Evolutionary conservation across 2,329 filamentous ascomycete genomes (phyloP), one percentile per base, ranked within the genome.

Genomic region (Mycosphaerella sp.): DNA sequence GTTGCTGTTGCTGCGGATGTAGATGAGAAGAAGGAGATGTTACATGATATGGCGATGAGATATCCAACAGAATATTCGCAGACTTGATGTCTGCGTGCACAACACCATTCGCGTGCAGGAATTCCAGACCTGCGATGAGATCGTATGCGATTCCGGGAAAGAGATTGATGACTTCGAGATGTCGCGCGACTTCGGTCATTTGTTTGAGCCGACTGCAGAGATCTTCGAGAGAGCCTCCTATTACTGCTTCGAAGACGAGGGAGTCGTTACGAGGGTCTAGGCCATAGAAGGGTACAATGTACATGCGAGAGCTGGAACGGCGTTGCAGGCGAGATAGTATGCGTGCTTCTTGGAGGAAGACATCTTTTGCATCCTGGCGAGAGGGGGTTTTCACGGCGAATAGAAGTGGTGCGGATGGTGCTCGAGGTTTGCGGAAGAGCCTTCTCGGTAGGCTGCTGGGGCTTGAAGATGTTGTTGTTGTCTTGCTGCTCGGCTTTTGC

Each of bases 11-110:
- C 1, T 25, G 21, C n/a, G n/a, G n/a, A n/a, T n/a, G n/a, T 4
- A 6, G 21, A 25, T 25, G 21, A 25, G 21, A 25, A 25, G 21
- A 21, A 21, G 4, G 21, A 25, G 21, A 25, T 25, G 21, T 25
- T 25, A 54, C 54, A 35, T 58, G 52, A 6, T 25, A 25, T 25
- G 21, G 21, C 21, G 21, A 25, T 12, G 62, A 57, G 49, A 63
- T 53, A 48, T 54, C 59, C 44, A 73, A 59, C 32, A 76, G 66
- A 40, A 76, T 68, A 59, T 76, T 76, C 1, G 66, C 67, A 1
- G 74, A 72, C 59, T 76, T 76, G 62, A 75, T 70, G 51, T 76
- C 74, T 4, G 70, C 73, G 50, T 72, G 70, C 1, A 72, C 65
- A 43, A 73, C 68, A 17, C 63, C 64, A 21, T 67, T 64, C 6